Evolutionary conservation across 306 rosid genomes (phyloP).

Genomic region (Pyrus communis): DNA sequence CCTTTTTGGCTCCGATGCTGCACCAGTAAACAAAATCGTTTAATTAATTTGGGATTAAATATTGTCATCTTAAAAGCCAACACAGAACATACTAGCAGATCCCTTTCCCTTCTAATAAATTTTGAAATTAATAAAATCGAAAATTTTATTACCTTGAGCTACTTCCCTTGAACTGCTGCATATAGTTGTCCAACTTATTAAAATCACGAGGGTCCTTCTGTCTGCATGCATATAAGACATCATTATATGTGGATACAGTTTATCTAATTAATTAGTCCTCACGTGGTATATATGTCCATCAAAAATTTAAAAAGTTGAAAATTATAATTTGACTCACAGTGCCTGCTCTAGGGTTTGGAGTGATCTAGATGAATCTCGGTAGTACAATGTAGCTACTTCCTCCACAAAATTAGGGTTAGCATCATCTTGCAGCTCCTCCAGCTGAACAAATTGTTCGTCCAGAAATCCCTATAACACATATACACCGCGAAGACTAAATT

Average conservation of each 20-base stretch:
- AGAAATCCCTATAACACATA: conserved; percentile 41
- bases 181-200: conserved; percentile 52
- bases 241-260: background rate
- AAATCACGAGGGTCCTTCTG: conserved; percentile 61
- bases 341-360: conserved; percentile 63
- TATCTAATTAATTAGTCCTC: too few relatives aligned
- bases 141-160: conserved; percentile 58
- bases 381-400: conserved; percentile 71
- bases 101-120: background rate
- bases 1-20: conserved; percentile 94
- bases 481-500: too few relatives aligned
- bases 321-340: conserved; percentile 37
- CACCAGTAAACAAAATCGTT: conserved; percentile 16
- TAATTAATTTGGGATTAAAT: conserved; percentile 3
- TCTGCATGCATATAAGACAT: conserved; percentile 20
- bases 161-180: conserved; percentile 95
- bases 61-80: conserved; percentile 27
- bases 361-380: conserved; percentile 65
- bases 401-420: conserved; percentile 88
- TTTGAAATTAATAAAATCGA: background rate
- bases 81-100: conserved; percentile 31
- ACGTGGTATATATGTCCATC: too few relatives aligned
- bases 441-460: conserved; percentile 82
- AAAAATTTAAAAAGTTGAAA: background rate
- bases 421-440: conserved; percentile 85